Evolutionary conservation across 768 basidiomycete species (phyloP), one percentile per base, ranked within the genome.

Genomic region (Rhodosporidiobolus sp.): DNA sequence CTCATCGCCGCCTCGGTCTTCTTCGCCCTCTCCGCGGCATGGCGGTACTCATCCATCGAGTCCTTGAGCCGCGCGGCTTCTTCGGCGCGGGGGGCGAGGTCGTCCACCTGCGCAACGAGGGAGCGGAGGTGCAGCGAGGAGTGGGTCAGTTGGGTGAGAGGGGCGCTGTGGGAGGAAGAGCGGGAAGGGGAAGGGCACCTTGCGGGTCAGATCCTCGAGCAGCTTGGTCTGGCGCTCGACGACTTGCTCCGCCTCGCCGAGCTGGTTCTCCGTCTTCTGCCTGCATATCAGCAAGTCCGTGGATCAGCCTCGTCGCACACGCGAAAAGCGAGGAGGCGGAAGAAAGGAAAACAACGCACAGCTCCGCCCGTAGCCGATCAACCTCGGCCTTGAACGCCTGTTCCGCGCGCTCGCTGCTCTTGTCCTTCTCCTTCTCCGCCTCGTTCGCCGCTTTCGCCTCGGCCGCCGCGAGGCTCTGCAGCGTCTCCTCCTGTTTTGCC

Each of bases 1-100:
- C 97, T 94, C 86, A 96, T 91, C 38, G 96, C 94, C 78, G 94
- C 94, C 82, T 98, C 96, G 2, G 89, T 90, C 84, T 97, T 98
- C 77, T 91, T 89, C 53, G 94, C 83, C 75, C 88, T 91, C 78
- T 97, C 96, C 7, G 91, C 90, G 10, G 92, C 90, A 82, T 97
- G 94, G 10, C 89, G 89, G 70, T 80, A 94, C 92, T 97, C 96
- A 79, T 99, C 96, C 7, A 97, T 85, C 82, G 94, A 88, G 79
- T 98, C 96, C 79, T 94, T 94, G 68, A 98, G 84, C 74, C 86
- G 87, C 6, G 83, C 86, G 4, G 89, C 89, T 75, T 93, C 88
- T 73, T 90, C 89, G 0, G 92, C 93, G 78, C 86, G 85, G 9
- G 79, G 82, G 80, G 91, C 89, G 30, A 96, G 83, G 48, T 97